Evolutionary conservation across 805 yeast species (phyloP).

Genomic region (Candida glaebosa): DNA sequence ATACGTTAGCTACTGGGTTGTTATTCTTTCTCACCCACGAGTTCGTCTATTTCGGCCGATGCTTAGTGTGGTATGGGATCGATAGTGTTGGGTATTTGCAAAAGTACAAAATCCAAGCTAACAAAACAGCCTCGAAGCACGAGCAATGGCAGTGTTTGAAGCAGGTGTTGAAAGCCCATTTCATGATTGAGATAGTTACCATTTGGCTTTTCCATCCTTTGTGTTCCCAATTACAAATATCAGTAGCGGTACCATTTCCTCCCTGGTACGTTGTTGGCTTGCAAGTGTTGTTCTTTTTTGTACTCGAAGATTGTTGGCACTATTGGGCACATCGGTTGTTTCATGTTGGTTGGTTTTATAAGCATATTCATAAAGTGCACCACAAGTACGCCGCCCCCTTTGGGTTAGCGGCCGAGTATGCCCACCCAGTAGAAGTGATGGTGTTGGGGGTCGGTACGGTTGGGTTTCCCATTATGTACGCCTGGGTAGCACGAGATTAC

Average conservation of each 20-base stretch:
- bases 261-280: constrained; percentile 48
- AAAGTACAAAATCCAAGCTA: constrained; percentile 84
- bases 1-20: constrained; percentile 86
- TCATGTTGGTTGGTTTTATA: constrained; percentile 87
- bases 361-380: constrained; percentile 93
- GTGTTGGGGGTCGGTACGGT: constrained; percentile 93
- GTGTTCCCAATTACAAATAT: constrained; percentile 76
- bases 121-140: constrained; percentile 69
- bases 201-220: constrained; percentile 97
- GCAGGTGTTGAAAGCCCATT: constrained; percentile 79
- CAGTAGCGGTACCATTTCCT: constrained; percentile 85
- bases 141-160: constrained; percentile 95
- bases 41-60: constrained; percentile 84
- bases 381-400: constrained; percentile 98
- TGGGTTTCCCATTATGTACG: constrained; percentile 87
- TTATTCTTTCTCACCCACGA: constrained; percentile 83
- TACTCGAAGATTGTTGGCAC: constrained; percentile 94
- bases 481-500: constrained; percentile 60
- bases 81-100: constrained; percentile 84
- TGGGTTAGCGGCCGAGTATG: constrained; percentile 96
- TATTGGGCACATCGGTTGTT: constrained; percentile 91
- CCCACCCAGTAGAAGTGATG: constrained; percentile 92
- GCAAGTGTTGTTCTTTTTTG: constrained; percentile 76
- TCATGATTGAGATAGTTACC: constrained; percentile 91
- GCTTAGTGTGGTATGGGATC: constrained; percentile 87